Base-by-base conservation (phyloP, 116 monocot species). In the Zostera marina region DNA sequence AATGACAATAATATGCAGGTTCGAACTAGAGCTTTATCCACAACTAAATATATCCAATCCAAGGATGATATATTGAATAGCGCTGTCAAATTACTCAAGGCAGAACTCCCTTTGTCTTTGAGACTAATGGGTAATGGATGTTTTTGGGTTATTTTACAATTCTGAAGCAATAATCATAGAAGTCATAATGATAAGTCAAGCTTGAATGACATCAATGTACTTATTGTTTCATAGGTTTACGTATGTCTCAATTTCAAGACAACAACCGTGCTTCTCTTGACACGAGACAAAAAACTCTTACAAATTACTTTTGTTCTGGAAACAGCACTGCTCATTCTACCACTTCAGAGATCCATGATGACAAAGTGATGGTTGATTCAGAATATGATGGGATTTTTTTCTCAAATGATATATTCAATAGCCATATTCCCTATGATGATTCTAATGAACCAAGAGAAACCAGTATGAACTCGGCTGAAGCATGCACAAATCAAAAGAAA, bases 91-190 rank as follows among this genome's bases (percentile, higher is more conserved):
- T 68, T 99, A 63, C 72, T 99, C 17, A 87, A 79, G 60, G 79
- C 87, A 55, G 91, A 99, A 68, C 79, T 99, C 59, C 99, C 99
- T 65, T 65, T 84, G 56, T 79, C 91, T 53, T 60, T 91, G 66
- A 99, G 99, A 67, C 72, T 99, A 53, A 79, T 91, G 47, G 99
- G 99, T 99, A 83, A 10, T 24, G 46, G n/a, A 14, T 24, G 7
- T 20, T 61, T 52, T 63, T 38, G 47, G 14, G 25, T 39, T 2
- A 32, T 25, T 15, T 40, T 56, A n/a, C 15, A 32, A 56, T 38
- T 32, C 39, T 15, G n/a, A 7, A 32, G 32, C n/a, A 49, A 2
- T 16, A 49, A 49, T 20, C n/a, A 49, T 0, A 7, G 7, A 16
- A 20, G 49, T 49, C 16, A 49, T n/a, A 4, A 16, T 17, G 15